These are phyloP conservation scores for Leptographium lundbergii DNA, from an alignment of 2,329 filamentous ascomycete species.

Conservation along the genomic window DNA sequence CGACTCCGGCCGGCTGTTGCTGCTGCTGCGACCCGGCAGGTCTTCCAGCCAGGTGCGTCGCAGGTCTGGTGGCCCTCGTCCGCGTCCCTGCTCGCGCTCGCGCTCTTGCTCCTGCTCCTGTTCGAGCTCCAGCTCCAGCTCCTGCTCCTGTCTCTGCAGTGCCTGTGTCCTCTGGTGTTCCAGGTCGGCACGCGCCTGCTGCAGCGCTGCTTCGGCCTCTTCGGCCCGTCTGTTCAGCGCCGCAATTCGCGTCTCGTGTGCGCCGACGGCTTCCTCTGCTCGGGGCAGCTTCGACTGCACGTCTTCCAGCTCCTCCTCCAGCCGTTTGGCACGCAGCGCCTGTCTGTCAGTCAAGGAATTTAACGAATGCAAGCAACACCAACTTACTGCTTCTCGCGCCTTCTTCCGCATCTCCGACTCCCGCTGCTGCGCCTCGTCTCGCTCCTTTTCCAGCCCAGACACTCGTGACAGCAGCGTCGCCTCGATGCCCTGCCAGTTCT, in stretches of 20 bases:
- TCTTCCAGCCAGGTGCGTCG: conserved; percentile 42
- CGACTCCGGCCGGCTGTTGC: conserved; percentile 40
- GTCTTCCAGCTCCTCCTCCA: conserved; percentile 75
- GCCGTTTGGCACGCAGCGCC: conserved; percentile 49
- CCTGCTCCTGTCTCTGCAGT: conserved; percentile 3
- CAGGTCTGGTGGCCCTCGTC: conserved; percentile 14
- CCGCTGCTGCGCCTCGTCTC: conserved; percentile 70
- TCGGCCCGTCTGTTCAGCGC: conserved; percentile 52
- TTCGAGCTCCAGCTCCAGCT: conserved; percentile 15
- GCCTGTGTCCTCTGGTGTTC: conserved; percentile 32
- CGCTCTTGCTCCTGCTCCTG: conserved; percentile 14
- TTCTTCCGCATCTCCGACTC: conserved; percentile 85
- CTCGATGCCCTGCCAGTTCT: conserved; percentile 97
- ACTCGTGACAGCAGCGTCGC: conserved; percentile 69
- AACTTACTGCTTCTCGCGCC: conserved; percentile 67
- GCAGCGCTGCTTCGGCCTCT: conserved; percentile 51
- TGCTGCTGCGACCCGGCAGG: conserved; percentile 23
- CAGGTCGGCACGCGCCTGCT: conserved; percentile 37
- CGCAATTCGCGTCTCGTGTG: conserved; percentile 46
- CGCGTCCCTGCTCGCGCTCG: conserved; percentile 5
- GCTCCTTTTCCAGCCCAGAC: conserved; percentile 72
- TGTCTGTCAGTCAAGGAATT: conserved; percentile 18
- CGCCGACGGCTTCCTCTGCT: conserved; percentile 50
- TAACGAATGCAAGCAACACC: background rate
- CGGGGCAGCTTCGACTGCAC: conserved; percentile 49